Conservation (phyloP, 495 filamentous ascomycete genomes). For the Neurospora sp. region DNA sequence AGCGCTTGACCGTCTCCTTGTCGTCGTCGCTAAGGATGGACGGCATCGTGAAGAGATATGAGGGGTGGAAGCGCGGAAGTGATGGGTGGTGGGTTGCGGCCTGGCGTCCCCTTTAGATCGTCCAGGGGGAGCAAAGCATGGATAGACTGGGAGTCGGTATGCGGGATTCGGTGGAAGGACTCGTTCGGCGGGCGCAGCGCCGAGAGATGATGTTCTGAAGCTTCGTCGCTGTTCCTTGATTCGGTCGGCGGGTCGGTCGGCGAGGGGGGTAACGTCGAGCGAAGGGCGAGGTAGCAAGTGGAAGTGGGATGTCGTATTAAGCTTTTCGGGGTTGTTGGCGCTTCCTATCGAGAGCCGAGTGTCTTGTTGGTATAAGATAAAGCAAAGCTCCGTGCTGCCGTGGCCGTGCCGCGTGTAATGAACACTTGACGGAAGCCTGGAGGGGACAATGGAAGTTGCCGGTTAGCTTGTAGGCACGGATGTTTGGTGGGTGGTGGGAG, state of each 20-base stretch:
- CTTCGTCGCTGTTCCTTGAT: not conserved
- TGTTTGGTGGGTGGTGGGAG: not conserved
- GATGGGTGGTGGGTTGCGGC: conserved; percentile 1
- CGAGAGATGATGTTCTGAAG: not conserved
- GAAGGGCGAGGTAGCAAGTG: not conserved
- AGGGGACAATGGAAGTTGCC: not conserved
- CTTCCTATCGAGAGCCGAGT: not conserved
- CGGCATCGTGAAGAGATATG: conserved; percentile 51
- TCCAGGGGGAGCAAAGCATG: conserved; percentile 1
- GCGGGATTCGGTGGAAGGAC: not conserved
- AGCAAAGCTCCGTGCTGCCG: not conserved
- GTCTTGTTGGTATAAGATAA: not conserved
- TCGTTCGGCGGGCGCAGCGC: not conserved
- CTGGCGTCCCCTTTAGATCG: conserved; percentile 3
- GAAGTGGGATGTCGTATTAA: not conserved
- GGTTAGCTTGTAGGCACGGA: not conserved
- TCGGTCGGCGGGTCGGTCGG: not conserved
- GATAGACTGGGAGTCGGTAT: not conserved
- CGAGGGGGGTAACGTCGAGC: not conserved
- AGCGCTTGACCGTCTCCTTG: conserved; percentile 85
- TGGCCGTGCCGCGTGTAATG: not conserved
- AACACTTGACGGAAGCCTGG: not conserved
- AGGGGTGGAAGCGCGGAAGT: not conserved
- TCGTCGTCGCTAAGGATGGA: conserved; percentile 84
- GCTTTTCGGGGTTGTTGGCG: not conserved